These are phyloP conservation scores for Rosellinia necatrix DNA, from an alignment of 2,329 filamentous ascomycete species.

Conservation along the genomic window DNA sequence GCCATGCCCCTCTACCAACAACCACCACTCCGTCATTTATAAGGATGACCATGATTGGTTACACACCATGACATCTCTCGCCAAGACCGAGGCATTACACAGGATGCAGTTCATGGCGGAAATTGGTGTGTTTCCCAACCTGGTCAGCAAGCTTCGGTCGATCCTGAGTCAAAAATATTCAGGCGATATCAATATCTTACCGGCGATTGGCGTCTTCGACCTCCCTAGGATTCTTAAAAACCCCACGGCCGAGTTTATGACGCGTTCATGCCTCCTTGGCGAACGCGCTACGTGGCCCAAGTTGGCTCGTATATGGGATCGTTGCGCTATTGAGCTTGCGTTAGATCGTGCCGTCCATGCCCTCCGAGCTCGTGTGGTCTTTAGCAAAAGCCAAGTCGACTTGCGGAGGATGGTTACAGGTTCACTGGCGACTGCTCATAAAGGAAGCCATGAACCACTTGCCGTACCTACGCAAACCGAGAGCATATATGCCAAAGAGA, in stretches of 20 bases:
- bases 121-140: conserved; percentile 77
- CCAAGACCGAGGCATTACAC: conserved; percentile 80
- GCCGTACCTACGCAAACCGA: conserved; percentile 22
- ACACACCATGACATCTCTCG: conserved; percentile 69
- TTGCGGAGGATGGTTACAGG: conserved; percentile 53
- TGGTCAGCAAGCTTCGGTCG: conserved; percentile 76
- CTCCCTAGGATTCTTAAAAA: conserved; percentile 81
- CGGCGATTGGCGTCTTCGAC: conserved; percentile 74
- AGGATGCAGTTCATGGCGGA: conserved; percentile 81
- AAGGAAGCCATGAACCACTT: conserved; percentile 29
- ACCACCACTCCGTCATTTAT: conserved; percentile 38
- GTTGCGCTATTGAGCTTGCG: conserved; percentile 86
- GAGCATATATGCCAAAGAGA: conserved; percentile 35
- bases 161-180: conserved; percentile 90
- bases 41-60: conserved; percentile 62
- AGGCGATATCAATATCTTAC: conserved; percentile 92
- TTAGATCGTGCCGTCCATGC: conserved; percentile 75
- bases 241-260: conserved; percentile 85
- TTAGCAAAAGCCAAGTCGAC: conserved; percentile 68
- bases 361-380: conserved; percentile 70
- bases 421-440: conserved; percentile 34
- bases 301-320: conserved; percentile 80
- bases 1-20: conserved; percentile 44
- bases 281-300: conserved; percentile 93
- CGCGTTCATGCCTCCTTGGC: conserved; percentile 74